These are phyloP conservation scores for Sutorius eximius DNA, from an alignment of 1,284 basidiomycete species.

Conservation along the genomic window DNA sequence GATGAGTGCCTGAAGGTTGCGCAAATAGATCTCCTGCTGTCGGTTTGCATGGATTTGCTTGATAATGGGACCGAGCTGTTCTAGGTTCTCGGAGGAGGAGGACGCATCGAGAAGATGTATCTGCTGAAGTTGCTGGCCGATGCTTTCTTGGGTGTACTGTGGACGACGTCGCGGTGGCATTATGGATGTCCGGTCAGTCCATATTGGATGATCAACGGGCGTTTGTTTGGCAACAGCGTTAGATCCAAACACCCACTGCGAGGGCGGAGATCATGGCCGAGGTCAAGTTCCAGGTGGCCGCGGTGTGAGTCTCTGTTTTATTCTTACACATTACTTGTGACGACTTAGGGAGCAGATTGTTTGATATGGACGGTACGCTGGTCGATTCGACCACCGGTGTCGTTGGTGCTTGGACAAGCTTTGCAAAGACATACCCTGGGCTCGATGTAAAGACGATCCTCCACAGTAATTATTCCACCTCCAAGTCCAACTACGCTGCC, in stretches of 20 bases:
- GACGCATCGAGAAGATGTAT: constrained; percentile 84
- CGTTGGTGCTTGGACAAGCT: constrained; percentile 71
- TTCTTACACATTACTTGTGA: background rate
- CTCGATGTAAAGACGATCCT: constrained; percentile 64
- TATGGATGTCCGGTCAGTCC: constrained; percentile 10
- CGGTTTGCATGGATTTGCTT: constrained; percentile 89
- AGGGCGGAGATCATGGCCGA: constrained; percentile 44
- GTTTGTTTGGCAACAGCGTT: constrained; percentile 33
- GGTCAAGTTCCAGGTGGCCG: constrained; percentile 51
- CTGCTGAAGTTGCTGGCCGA: constrained; percentile 83
- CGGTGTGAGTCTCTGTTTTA: constrained; percentile 44
- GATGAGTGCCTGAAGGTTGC: constrained; percentile 84
- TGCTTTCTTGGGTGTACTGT: constrained; percentile 75
- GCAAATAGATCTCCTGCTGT: constrained; percentile 90
- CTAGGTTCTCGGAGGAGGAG: constrained; percentile 87
- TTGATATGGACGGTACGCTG: constrained; percentile 81
- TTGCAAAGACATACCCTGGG: constrained; percentile 60
- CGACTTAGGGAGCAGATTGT: constrained; percentile 46
- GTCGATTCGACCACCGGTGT: constrained; percentile 74
- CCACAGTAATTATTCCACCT: constrained; percentile 47
- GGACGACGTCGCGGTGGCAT: constrained; percentile 75
- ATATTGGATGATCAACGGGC: constrained; percentile 8
- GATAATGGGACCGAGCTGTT: constrained; percentile 90
- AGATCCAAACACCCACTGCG: constrained; percentile 26
- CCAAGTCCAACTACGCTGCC: background rate